Evolutionary conservation across 169 alveolate genomes (phyloP), one percentile per base, ranked within the genome.

Genomic region (Neospora caninum): DNA sequence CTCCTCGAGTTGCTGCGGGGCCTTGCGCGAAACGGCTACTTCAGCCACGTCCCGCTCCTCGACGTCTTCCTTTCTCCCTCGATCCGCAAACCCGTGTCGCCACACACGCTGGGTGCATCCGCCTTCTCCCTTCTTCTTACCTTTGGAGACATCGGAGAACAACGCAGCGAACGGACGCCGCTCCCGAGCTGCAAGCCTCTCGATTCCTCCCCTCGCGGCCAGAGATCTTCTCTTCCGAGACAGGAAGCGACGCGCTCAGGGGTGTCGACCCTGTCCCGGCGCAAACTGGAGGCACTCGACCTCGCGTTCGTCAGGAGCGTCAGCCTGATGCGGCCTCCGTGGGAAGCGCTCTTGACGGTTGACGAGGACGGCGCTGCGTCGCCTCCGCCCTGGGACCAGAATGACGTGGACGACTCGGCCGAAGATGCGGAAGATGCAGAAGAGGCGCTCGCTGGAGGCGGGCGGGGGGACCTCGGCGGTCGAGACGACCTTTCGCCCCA

Each of bases 1-100:
- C 67, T 82, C 41, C 53, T 82, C 7, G 54, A 41, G 67, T 67
- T 82, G 69, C 41, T 43, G 29, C 64, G 22, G n/a, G 4, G 31
- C n/a, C 89, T 82, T 0, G 89, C 89, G 89, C 1, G 38, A 18
- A 42, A 42, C 41, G 67, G 9, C 38, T 82, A 82, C 89, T 82
- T 82, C 89, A 9, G n/a, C 45, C 45, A n/a, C 31, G 1, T 36
- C 13, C 18, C 22, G 10, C 86, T 78, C 86, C 45, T 78, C 39
- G 86, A 78, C 10, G 49, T 25, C 86, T 25, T 78, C 86, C 27
- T 22, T 20, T 7, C 9, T 7, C 83, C 86, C 45, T n/a, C 43
- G 10, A 13, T 10, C 41, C 4, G 86, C 86, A 18, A 16, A 78
- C 49, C 4, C 86, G 86, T 18, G n/a, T 1, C 16, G 73, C 73